Conservation (phyloP, 345 rosid genomes). For the Citrus maxima region DNA sequence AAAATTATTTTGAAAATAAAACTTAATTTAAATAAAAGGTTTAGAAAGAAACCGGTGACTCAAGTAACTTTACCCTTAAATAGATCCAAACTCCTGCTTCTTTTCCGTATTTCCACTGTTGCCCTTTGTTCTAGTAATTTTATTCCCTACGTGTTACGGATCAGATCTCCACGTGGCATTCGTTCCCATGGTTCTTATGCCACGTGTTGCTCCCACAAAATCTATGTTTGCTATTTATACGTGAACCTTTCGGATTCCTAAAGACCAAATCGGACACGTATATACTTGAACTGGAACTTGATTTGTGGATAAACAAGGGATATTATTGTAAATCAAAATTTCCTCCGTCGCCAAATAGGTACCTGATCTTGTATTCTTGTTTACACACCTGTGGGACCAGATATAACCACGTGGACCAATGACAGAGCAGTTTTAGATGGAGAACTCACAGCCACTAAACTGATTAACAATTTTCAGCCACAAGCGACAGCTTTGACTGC, state of each 20-base stretch:
- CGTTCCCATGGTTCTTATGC: not conserved
- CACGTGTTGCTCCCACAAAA: not conserved
- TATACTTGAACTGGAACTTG: no score
- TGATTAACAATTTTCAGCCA: slow-evolving; percentile 36
- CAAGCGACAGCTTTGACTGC: slow-evolving; percentile 14
- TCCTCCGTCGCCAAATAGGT: not conserved
- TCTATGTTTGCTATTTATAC: not conserved
- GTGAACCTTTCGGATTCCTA: not conserved
- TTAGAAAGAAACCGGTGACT: no score
- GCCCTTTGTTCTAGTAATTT: not conserved
- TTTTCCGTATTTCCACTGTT: not conserved
- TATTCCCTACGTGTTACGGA: no score
- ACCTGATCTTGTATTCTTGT: not conserved
- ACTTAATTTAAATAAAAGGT: no score
- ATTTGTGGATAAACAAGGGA: not conserved
- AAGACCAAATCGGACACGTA: no score
- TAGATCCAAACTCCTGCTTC: not conserved
- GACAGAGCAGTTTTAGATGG: slow-evolving; percentile 39
- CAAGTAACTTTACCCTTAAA: no score
- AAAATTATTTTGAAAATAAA: no score
- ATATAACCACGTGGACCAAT: slow-evolving; percentile 25
- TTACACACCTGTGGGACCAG: not conserved
- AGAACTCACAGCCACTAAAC: slow-evolving; percentile 37
- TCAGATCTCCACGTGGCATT: not conserved
- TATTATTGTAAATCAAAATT: not conserved